Evolutionary conservation across 192 early-diverging fungal species (phyloP), one percentile per base, ranked within the genome.

Genomic region (Cladochytrium replicatum): DNA sequence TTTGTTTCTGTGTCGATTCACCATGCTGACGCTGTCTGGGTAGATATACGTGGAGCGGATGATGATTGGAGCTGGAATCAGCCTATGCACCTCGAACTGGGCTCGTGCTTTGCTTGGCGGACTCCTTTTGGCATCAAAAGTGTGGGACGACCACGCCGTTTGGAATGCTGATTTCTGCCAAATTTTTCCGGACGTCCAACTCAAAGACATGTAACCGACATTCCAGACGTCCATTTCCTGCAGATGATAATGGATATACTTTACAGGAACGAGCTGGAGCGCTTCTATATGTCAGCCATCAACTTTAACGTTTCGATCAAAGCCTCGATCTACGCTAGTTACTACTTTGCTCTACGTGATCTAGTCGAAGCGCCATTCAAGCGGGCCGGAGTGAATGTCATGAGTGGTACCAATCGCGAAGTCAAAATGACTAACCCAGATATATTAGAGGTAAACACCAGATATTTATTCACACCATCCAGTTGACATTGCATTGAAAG

Each of bases 71-170:
- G 73, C 83, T 0, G 55, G 65, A 1, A 46, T 87, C 22, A 67
- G 66, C 4, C 54, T 88, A 34, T 71, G 71, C 19, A 66, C 75
- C 3, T 49, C 43, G 40, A 77, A 76, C 41, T 80, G 77, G 74
- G 57, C 64, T 19, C 57, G 77, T 9, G 64, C 64, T 5, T 41
- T 73, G 2, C 63, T 89, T 3, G 81, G 81, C 3, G 78, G 71
- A 0, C 44, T 87, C 2, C 47, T 89, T n/a, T 61, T 82, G n/a
- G 81, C 85, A 4, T 72, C 82, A 29, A 89, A 89, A 61, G 85
- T 89, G 0, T 89, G 87, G 87, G 87, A 89, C 48, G 87, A 89
- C 47, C 78, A 83, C 48, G 87, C 87, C 2, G 82, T 89, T 7
- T 89, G 83, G 74, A 89, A 89, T 58, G 64, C 75, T 2, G 87